Evolutionary conservation across 352 stramenopile genomes (phyloP).

Genomic region (Globisporangium uncinulatum): DNA sequence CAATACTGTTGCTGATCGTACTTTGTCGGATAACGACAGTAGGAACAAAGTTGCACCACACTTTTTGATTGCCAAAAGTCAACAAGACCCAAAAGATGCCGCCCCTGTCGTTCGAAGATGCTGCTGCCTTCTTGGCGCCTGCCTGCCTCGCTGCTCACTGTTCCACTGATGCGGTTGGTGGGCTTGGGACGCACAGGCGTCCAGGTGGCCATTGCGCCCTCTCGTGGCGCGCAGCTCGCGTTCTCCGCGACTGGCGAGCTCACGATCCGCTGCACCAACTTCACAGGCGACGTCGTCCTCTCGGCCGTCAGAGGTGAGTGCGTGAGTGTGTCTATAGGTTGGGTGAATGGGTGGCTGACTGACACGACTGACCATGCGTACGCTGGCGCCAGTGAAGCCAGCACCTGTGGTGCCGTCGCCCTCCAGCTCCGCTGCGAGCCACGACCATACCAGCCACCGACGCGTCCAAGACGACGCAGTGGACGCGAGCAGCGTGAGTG

Average conservation of each 20-base stretch:
- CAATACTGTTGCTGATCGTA: no score
- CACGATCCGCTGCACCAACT: slow-evolving; percentile 58
- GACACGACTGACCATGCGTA: no score
- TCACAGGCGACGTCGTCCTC: slow-evolving; percentile 61
- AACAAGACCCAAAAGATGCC: no score
- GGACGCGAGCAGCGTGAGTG: not conserved
- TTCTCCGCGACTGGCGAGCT: slow-evolving; percentile 42
- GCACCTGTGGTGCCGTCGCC: not conserved
- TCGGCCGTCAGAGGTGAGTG: slow-evolving; percentile 1
- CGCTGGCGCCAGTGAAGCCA: not conserved
- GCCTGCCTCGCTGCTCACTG: no score
- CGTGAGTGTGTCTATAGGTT: not conserved
- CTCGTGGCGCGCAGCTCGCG: slow-evolving; percentile 47
- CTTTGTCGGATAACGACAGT: no score
- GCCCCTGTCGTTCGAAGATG: no score
- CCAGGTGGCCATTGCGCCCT: slow-evolving; percentile 49
- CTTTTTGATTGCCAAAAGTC: no score
- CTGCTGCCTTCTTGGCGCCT: no score
- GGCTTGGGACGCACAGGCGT: slow-evolving; percentile 26
- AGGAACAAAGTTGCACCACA: no score
- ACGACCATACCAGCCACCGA: not conserved
- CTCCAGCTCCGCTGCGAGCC: not conserved
- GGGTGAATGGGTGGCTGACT: not conserved
- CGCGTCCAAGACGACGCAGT: not conserved
- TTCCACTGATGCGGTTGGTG: no score